Base-by-base conservation (phyloP, 2,329 filamentous ascomycete species). In the Colletotrichum godetiae region DNA sequence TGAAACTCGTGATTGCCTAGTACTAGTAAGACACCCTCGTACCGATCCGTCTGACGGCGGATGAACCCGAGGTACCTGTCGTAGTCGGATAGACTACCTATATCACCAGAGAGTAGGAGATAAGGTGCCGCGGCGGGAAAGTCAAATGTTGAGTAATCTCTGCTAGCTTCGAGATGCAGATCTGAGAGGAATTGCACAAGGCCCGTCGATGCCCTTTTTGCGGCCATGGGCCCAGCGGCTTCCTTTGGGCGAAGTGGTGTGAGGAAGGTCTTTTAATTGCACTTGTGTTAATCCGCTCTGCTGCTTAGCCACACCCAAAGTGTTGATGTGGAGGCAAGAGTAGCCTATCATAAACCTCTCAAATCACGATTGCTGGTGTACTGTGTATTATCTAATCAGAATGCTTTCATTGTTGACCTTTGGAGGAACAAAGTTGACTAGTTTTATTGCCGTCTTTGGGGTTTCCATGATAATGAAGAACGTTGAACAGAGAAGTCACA, bases 1-100 rank as follows among this genome's bases (percentile, higher is more conserved):
- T 88, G 88, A 76, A 89, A 89, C 76, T 90, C 88, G 75, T 89
- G 87, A 76, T 89, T 89, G 0, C 87, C 88, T 2, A 89, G 81
- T 0, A 89, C 82, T 1, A 88, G 78, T 63, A 88, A 85, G 2
- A 89, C 83, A 13, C 35, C 29, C 8, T 84, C 78, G 74, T 84
- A 89, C 3, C 81, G 80, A 22, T 78, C 74, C n/a, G 81, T 82
- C 68, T 87, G 86, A 4, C 75, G 75, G 11, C 78, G 73, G 27
- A 89, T 81, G 73, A 89, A 89, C 5, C 72, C 71, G 4, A 84
- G 80, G 77, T 87, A 88, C 1, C 70, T 77, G 4, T 85, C 82
- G 74, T 87, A 86, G 75, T 88, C 84, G 66, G 82, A 77, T 5
- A 90, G 81, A 3, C 84, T 82, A 3, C 88, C 88, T 31, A 89